These are phyloP conservation scores for Zelonia costaricensis DNA, from an alignment of 208 protist species.

Conservation along the genomic window DNA sequence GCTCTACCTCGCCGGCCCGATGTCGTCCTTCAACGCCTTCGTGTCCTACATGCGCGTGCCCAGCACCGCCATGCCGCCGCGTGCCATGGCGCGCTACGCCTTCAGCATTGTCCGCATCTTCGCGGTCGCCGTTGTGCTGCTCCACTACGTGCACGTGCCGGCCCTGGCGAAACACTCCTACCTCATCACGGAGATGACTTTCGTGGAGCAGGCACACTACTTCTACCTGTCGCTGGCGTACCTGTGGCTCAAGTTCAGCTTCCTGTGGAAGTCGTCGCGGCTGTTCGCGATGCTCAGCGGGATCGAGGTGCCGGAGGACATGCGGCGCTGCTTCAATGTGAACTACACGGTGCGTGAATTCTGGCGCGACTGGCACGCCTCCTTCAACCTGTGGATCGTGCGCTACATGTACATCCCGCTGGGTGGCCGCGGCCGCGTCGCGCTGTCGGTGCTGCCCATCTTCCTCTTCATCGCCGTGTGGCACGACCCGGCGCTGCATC, in stretches of 20 bases:
- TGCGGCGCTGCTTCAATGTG: slow-evolving; percentile 86
- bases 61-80: slow-evolving; percentile 27
- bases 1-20: slow-evolving; percentile 75
- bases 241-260: slow-evolving; percentile 90
- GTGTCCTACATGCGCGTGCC: slow-evolving; percentile 58
- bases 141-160: slow-evolving; percentile 60
- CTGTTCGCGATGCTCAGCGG: slow-evolving; percentile 81
- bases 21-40: slow-evolving; percentile 91
- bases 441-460: slow-evolving; percentile 81
- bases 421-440: slow-evolving; percentile 58
- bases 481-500: slow-evolving; percentile 85
- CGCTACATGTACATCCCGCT: slow-evolving; percentile 95
- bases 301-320: slow-evolving; percentile 89
- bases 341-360: slow-evolving; percentile 87
- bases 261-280: slow-evolving; percentile 90
- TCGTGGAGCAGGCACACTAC: slow-evolving; percentile 80
- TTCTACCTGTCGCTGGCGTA: slow-evolving; percentile 65
- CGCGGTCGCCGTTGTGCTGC: slow-evolving; percentile 12
- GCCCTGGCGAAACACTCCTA: slow-evolving; percentile 46
- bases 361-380: slow-evolving; percentile 94
- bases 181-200: slow-evolving; percentile 78
- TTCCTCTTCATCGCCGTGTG: slow-evolving; percentile 95
- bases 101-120: slow-evolving; percentile 18
- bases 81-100: slow-evolving; percentile 16
- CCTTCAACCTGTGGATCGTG: slow-evolving; percentile 94